Evolutionary conservation across 2,329 filamentous ascomycete species (phyloP).

Genomic region (Fusarium cyanostomum): DNA sequence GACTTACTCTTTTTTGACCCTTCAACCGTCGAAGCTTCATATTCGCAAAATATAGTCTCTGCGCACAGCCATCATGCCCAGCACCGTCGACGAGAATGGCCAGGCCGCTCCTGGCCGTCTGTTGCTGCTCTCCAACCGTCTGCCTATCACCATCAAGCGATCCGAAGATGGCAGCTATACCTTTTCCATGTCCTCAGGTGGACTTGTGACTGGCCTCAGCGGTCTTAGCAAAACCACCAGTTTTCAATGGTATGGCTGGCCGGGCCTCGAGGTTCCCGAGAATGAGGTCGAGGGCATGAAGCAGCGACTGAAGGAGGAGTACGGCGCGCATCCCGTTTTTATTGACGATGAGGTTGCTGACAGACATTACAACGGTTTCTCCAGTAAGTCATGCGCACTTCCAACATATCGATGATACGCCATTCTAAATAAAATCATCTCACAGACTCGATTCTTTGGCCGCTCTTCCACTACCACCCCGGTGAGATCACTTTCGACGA

Average conservation of each 20-base stretch:
- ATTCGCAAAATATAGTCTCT: background rate
- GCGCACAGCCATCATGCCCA: conserved; percentile 47
- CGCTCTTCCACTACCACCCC: conserved; percentile 97
- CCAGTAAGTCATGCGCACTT: conserved; percentile 69
- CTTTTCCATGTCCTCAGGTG: conserved; percentile 97
- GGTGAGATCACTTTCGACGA: conserved; percentile 99
- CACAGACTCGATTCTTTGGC: conserved; percentile 95
- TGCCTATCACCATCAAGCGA: conserved; percentile 96
- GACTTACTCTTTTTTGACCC: conserved; percentile 2
- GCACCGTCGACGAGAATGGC: conserved; percentile 47
- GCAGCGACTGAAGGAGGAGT: conserved; percentile 83
- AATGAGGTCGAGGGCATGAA: conserved; percentile 79
- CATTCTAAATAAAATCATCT: conserved; percentile 16
- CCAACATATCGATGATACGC: background rate
- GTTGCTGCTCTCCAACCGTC: conserved; percentile 90
- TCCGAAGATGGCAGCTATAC: conserved; percentile 90
- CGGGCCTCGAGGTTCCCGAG: conserved; percentile 89
- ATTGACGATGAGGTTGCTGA: conserved; percentile 94
- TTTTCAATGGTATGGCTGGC: conserved; percentile 99
- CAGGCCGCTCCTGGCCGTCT: conserved; percentile 61
- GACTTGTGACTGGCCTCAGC: conserved; percentile 91
- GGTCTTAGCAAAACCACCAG: conserved; percentile 91
- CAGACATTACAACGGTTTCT: conserved; percentile 97
- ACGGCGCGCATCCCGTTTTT: conserved; percentile 90
- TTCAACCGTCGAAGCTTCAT: background rate